Conservation (phyloP, 352 stramenopile genomes). For the Globisporangium iwayamae region DNA sequence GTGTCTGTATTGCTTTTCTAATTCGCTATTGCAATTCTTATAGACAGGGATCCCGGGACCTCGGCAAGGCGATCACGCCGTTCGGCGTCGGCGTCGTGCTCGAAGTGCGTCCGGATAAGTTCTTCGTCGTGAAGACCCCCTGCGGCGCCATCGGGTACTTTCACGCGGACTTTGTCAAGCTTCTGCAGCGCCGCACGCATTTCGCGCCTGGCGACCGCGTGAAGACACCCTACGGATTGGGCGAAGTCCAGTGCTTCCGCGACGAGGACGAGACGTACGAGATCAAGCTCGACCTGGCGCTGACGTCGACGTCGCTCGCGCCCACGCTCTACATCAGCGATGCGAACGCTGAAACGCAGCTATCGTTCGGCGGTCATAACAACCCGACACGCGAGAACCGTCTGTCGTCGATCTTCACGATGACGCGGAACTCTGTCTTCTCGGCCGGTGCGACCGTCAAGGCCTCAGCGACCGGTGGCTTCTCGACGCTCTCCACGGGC, state of each 20-base stretch:
- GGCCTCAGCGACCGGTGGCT: conserved; percentile 45
- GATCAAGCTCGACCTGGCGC: conserved; percentile 38
- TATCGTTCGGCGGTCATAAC: conserved; percentile 25
- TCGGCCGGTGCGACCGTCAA: conserved; percentile 61
- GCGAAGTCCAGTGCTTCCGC: conserved; percentile 42
- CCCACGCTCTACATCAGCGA: conserved; percentile 50
- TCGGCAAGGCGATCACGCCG: conserved; percentile 45
- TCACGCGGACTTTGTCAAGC: conserved; percentile 40
- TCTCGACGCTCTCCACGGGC: conserved; percentile 54
- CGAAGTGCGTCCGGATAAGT: conserved; percentile 49
- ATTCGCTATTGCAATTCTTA: not conserved
- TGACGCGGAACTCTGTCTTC: conserved; percentile 69
- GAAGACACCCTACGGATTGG: conserved; percentile 47
- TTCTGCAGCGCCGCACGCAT: conserved; percentile 48
- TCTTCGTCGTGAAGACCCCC: conserved; percentile 51
- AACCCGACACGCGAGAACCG: conserved; percentile 28
- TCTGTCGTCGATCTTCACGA: conserved; percentile 70
- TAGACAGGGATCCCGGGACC: conserved; percentile 3
- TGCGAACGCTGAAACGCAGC: conserved; percentile 36
- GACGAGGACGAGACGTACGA: conserved; percentile 60
- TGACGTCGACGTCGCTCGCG: conserved; percentile 18
- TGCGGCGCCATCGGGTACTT: conserved; percentile 47
- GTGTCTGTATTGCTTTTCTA: not conserved
- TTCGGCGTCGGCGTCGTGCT: conserved; percentile 47
- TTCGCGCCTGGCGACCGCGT: conserved; percentile 48